A percentile compares a stretch with the other conserved stretches of the same genome.
phyloP scores from a whole-genome alignment of 331 rosid species.

The Saraca asoca region DNA sequence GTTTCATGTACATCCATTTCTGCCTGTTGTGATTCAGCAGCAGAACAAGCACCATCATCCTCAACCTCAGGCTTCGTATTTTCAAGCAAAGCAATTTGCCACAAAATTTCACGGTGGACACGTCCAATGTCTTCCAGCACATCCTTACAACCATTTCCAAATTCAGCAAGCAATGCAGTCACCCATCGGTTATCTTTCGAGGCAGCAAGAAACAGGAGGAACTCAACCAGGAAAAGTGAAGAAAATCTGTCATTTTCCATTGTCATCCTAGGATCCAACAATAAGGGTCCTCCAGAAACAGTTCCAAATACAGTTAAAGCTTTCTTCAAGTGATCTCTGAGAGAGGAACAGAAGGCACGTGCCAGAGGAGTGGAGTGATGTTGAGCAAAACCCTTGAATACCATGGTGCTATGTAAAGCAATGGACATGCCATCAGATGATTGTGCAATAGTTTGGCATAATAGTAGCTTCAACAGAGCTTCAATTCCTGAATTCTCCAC shows the following conservation, averaged over 20 bases:
- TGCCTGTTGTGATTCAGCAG: constrained; percentile 69
- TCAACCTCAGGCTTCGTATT: constrained; percentile 71
- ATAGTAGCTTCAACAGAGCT: constrained; percentile 78
- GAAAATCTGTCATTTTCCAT: constrained; percentile 64
- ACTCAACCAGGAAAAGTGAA: constrained; percentile 85
- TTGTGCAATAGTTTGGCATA: constrained; percentile 77
- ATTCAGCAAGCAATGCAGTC: constrained; percentile 82
- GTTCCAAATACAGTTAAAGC: constrained; percentile 73
- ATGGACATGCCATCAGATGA: constrained; percentile 96
- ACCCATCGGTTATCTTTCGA: constrained; percentile 98
- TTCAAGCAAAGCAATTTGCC: constrained; percentile 94
- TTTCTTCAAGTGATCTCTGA: constrained; percentile 74
- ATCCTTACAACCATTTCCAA: constrained; percentile 87
- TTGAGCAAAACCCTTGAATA: constrained; percentile 91
- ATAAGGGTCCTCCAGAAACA: constrained; percentile 56
- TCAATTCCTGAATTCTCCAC: constrained; percentile 94
- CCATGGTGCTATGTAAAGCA: constrained; percentile 99
- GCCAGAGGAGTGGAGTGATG: constrained; percentile 91
- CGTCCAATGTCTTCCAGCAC: constrained; percentile 86
- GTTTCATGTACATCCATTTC: constrained; percentile 68
- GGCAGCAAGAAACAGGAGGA: constrained; percentile 95
- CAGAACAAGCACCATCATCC: constrained; percentile 61
- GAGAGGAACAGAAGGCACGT: constrained; percentile 87
- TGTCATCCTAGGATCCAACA: constrained; percentile 77
- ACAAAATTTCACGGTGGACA: constrained; percentile 82